Evolutionary conservation across 106 monocot genomes (phyloP), one percentile per base, ranked within the genome.

Genomic region (Narthecium ossifragum): DNA sequence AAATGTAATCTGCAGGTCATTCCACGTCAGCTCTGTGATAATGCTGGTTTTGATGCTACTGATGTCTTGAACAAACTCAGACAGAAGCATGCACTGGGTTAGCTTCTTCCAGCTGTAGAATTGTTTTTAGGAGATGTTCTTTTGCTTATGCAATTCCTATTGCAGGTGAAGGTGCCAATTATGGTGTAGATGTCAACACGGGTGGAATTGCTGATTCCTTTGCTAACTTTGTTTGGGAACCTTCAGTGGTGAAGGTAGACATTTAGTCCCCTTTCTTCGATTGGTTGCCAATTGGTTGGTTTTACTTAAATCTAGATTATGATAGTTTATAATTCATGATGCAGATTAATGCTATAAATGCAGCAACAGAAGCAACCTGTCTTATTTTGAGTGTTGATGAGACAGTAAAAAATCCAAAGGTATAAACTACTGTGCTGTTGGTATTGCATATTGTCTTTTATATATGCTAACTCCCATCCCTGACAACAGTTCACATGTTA

Each of bases 1-100:
- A 36, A 36, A 2, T 30, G 14, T 34, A 29, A 60, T 53, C 25
- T 74, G 34, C 74, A 96, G 96, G 72, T 96, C 37, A 96, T 96
- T 71, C 96, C 96, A 46, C 72, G 96, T 7, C 96, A 96, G 66
- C 86, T 96, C 15, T 90, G 90, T 71, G 96, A 90, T 58, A 90
- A 90, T 77, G 96, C 96, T 78, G 96, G 96, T 41, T 96, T 90
- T 79, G 96, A 98, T 79, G 90, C 96, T 21, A 98, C 87, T 55
- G 90, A 91, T 70, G 84, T 98, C 26, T 54, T 98, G 60, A 98
- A 98, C 71, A 98, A 98, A 71, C 96, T 98, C 51, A 76, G 87
- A 45, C 83, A 87, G 76, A 90, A 98, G 30, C 96, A 98, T 78
- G 96, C 96, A n/a, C 80, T 84, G 63, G 96, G 96, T 87, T 30